Evolutionary conservation across 23 red algal species (phyloP), one percentile per base, ranked within the genome.

Genomic region (Pyropia haitanensis): DNA sequence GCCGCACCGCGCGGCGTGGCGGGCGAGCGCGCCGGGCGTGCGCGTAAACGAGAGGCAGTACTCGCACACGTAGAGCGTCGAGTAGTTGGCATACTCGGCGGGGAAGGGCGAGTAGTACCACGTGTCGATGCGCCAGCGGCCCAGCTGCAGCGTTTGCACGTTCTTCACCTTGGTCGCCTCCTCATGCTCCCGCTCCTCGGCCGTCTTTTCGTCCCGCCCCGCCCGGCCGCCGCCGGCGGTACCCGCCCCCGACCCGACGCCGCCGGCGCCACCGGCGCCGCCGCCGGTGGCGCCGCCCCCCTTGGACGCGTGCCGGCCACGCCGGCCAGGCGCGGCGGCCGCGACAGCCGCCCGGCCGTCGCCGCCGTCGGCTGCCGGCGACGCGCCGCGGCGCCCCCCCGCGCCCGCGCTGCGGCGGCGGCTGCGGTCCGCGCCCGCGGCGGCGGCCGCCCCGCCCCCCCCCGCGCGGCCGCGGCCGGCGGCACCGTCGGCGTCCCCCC

Each of bases 101-200:
- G 94, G 94, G 32, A 98, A 88, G 3, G 94, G 94, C 18, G 82
- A 88, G 51, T 91, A 98, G 65, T 98, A 98, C 94, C 94, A 98
- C 27, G 94, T 82, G 56, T 98, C 86, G 24, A 98, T 91, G 5
- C 73, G 73, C 53, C 63, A 87, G 3, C 68, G 52, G 1, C 85
- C 85, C 2, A 98, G 49, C 23, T 83, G 74, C 59, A 98, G 85
- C 44, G 72, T 86, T 27, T 90, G 78, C 21, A 98, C 78, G 68
- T 98, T 98, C 61, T 98, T 98, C 64, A 98, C 79, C 60, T 90
- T 82, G 27, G 80, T 81, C 17, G 72, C 72, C 56, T 87, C 82
- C 5, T 98, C 94, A 27, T 83, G 64, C 44, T 70, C 70, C 67
- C 51, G 61, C 49, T 86, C 64, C 49, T 68, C 50, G 32, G 33